phyloP scores from a whole-genome alignment of 805 yeast species.

The Geotrichum ghanense region DNA sequence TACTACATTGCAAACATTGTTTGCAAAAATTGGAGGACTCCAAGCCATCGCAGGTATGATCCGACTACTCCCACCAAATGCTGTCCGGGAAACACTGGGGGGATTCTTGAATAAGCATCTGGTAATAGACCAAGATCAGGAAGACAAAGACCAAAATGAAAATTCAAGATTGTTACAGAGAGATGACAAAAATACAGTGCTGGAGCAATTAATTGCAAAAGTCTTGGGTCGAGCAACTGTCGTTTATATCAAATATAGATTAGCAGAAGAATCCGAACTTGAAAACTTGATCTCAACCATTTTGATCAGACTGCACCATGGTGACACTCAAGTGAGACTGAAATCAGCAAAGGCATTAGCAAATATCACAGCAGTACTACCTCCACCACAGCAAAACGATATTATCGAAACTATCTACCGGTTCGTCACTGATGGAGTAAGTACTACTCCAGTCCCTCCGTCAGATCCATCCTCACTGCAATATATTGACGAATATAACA shows the following conservation, averaged over 20 bases:
- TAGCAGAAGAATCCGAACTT: conserved; percentile 17
- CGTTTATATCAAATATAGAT: conserved; percentile 3
- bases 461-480: background rate
- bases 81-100: background rate
- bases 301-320: conserved; percentile 32
- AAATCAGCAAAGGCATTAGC: conserved; percentile 57
- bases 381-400: conserved; percentile 17
- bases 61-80: conserved; percentile 2
- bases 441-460: background rate
- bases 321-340: conserved; percentile 49
- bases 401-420: conserved; percentile 22
- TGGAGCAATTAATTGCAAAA: conserved; percentile 20
- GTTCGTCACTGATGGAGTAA: conserved; percentile 14
- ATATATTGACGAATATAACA: conserved; percentile 16
- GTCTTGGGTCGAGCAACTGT: conserved; percentile 31
- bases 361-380: conserved; percentile 29
- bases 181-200: conserved; percentile 5
- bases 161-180: no score
- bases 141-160: no score
- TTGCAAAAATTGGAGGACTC: conserved; percentile 29
- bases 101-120: background rate
- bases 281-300: conserved; percentile 41
- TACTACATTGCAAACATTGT: background rate
- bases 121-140: conserved; percentile 3
- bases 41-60: conserved; percentile 30